Conservation (phyloP, 805 yeast species). For the Alloascoidea hylecoeti region DNA sequence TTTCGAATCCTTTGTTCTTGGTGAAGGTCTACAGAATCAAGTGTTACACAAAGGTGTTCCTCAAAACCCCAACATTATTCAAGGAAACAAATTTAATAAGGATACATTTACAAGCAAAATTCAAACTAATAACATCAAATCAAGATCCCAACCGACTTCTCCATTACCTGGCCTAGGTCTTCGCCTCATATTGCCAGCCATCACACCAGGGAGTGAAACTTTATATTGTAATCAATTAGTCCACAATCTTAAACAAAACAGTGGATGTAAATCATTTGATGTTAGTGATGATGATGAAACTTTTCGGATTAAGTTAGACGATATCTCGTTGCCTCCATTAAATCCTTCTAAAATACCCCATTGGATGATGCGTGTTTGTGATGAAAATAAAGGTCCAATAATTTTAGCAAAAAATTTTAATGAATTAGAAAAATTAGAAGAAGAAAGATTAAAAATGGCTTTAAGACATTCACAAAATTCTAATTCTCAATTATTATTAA, state of each 20-base stretch:
- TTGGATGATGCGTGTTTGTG: not conserved
- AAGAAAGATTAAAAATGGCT: not conserved
- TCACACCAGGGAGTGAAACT: too few species aligned
- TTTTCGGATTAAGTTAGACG: not conserved
- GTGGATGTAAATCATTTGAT: too few species aligned
- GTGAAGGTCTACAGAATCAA: not conserved
- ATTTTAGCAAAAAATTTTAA: not conserved
- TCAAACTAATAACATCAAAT: not conserved
- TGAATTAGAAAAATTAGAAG: not conserved
- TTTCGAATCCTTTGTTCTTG: not conserved
- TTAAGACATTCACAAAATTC: too few species aligned
- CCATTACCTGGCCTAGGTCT: not conserved
- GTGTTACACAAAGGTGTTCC: not conserved
- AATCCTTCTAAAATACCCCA: not conserved
- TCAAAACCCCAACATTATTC: not conserved
- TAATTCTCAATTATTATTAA: not conserved
- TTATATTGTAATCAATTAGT: too few species aligned
- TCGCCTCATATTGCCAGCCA: not conserved
- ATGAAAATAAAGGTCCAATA: not conserved
- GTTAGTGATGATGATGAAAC: not conserved
- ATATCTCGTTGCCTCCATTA: not conserved
- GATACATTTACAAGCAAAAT: not conserved
- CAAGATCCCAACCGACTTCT: not conserved
- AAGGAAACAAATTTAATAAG: not conserved
- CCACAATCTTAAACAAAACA: too few species aligned